Base-by-base conservation (phyloP, 257 asterid genomes). In the Nicotiana knightiana region DNA sequence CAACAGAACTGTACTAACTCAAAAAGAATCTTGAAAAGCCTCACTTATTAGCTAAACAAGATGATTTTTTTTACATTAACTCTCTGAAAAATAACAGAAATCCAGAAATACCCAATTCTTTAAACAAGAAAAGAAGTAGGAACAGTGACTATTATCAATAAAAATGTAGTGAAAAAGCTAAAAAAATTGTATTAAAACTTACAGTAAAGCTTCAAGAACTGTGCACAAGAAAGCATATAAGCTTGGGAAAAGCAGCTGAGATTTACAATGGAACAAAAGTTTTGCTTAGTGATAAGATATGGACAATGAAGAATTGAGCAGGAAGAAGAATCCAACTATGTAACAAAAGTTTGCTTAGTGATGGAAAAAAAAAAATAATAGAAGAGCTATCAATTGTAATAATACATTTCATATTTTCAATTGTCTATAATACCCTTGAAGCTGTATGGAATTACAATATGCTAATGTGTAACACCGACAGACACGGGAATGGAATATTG, bases 381-480 rank as follows among this genome's bases (percentile, higher is more conserved):
- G 59, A 39, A 33, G n/a, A 37, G 6, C 8, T 37, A 51, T 17
- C 11, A 5, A 6, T 21, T 5, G 8, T 30, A 13, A 30, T 6
- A 43, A 43, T 43, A 2, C 15, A n/a, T 30, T 28, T 46, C 9
- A 3, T 64, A 33, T 58, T 77, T 0, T 1, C 4, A 24, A 13
- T 48, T 77, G 84, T 18, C 79, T 26, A 79, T 62, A 66, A 81
- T 82, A 13, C 85, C 86, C 91, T 81, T 82, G 6, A 0, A 48
- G 7, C 12, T n/a, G 3, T 13, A 0, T 28, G 21, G 17, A 48
- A 84, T 83, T 89, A 26, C 79, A 4, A 21, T 32, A 53, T 43
- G 2, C 43, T n/a, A 12, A 5, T 71, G 37, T 2, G 4, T 24
- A 9, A 1, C 75, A 81, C 91, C 89, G 89, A 82, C 92, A 85